Evolutionary conservation across 2,329 filamentous ascomycete species (phyloP), one percentile per base, ranked within the genome.

Genomic region (Cladorrhinum sp.): DNA sequence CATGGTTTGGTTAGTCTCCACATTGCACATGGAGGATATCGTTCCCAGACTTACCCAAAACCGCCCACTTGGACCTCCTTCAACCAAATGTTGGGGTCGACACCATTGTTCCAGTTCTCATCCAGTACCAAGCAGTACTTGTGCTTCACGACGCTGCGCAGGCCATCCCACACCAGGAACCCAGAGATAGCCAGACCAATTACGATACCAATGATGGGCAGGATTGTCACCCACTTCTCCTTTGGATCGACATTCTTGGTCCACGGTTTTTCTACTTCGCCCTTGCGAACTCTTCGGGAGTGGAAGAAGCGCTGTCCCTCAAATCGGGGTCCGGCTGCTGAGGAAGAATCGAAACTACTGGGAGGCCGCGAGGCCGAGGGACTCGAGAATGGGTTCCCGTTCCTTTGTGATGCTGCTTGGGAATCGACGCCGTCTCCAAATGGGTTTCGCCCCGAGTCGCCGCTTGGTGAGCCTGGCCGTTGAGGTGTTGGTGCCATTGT

Each of bases 201-300:
- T 2, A 86, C 53, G 55, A 95, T 84, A 52, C 90, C 91, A 23
- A 91, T 72, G 48, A 92, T 71, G 2, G 91, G 91, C 60, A 96
- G 82, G 64, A 94, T 92, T 2, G 88, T 92, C 8, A 91, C 86
- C 91, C 91, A 95, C 77, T 92, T 95, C 80, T 94, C 89, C 73
- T 86, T 89, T 12, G 88, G 87, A 66, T 93, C 88, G 60, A 80
- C 86, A 71, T 86, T 87, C n/a, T 83, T 75, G 42, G 89, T 75
- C 91, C 91, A 95, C 12, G 91, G 89, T 76, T 90, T 88, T 72
- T 92, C 87, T 2, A 91, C 74, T 54, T 90, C 84, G 48, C 85
- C 89, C 72, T 91, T 91, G 71, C 81, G 83, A 33, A 94, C 83
- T 63, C 89, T 79, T 61, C 89, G 81, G 18, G 89, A 92, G 73